Percentiles rank a stretch among this genome's conserved stretches.
Evolutionary conservation across 202 grass and related monocot genomes (phyloP).

Genomic region (Schoenoplectus tabernaemontani): DNA sequence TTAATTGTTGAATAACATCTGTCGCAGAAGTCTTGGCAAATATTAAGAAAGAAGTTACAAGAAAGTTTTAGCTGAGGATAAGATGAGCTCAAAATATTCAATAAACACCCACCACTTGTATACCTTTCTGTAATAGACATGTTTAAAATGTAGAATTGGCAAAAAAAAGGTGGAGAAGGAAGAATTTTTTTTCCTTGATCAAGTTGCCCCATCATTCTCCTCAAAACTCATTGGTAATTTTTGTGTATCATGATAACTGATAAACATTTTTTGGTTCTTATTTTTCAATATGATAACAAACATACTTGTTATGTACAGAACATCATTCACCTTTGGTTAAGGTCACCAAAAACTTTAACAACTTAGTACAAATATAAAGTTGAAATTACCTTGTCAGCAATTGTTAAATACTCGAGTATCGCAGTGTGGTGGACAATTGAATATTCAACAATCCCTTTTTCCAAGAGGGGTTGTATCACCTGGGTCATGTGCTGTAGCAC

Average conservation of each 20-base stretch:
- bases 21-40: constrained; percentile 57
- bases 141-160: not conserved
- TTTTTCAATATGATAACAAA: not conserved
- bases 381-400: constrained; percentile 79
- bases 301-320: not conserved
- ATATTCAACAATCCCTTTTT: constrained; percentile 85
- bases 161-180: not conserved
- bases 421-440: constrained; percentile 70
- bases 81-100: not conserved
- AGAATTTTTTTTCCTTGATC: not conserved
- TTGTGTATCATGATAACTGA: not conserved
- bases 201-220: not conserved
- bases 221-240: not conserved
- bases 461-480: constrained; percentile 58
- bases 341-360: not conserved
- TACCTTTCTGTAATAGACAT: not conserved
- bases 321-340: not conserved
- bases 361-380: not conserved
- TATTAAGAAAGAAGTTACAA: constrained; percentile 26
- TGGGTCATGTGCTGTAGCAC: constrained; percentile 74
- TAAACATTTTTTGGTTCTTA: not conserved
- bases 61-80: constrained; percentile 8
- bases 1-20: constrained; percentile 70
- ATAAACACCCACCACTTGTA: not conserved
- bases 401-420: constrained; percentile 82